Base-by-base conservation (phyloP, 2,329 filamentous ascomycete genomes). In the Fusarium burgessii region DNA sequence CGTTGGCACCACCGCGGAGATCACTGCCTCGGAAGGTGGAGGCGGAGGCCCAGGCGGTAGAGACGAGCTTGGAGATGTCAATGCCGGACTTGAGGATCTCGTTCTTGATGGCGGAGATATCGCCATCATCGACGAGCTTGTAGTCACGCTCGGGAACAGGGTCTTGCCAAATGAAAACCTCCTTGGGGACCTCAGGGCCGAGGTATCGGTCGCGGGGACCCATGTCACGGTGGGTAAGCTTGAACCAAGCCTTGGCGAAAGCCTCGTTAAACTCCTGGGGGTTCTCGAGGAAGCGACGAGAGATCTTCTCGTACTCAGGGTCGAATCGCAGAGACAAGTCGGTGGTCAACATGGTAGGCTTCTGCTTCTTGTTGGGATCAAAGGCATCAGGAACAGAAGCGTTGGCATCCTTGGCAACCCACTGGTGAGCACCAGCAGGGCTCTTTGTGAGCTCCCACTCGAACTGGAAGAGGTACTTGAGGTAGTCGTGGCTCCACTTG, bases 1-100 rank as follows among this genome's bases (percentile, higher is more conserved):
- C 92, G 74, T 94, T 95, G 82, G 92, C 92, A 77, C 92, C 92
- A 74, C 92, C 92, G 71, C 92, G 92, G 88, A 94, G 94, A 85
- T 95, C 92, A 74, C 89, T 87, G 74, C 90, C 88, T 70, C 91
- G 91, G 89, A 91, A 93, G 40, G 90, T 91, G 3, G 91, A 91
- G 29, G 91, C 91, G 0, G 91, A 89, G 2, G 89, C 89, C 89
- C 90, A 93, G 27, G 91, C 91, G 25, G 87, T 86, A 13, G 86
- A 85, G 60, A 94, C 86, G 62, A 94, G 85, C 80, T 89, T 89
- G 68, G 85, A 84, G 6, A 86, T 82, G 57, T 86, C 84, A 8
- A 93, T 75, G 15, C 90, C 90, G 15, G 88, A 84, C 57, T 83
- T 84, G 13, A 94, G 84, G 58, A 94, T 89, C 71, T 90, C 86